Evolutionary conservation across 352 stramenopile genomes (phyloP), one percentile per base, ranked within the genome.

Genomic region (Globisporangium iwayamae): DNA sequence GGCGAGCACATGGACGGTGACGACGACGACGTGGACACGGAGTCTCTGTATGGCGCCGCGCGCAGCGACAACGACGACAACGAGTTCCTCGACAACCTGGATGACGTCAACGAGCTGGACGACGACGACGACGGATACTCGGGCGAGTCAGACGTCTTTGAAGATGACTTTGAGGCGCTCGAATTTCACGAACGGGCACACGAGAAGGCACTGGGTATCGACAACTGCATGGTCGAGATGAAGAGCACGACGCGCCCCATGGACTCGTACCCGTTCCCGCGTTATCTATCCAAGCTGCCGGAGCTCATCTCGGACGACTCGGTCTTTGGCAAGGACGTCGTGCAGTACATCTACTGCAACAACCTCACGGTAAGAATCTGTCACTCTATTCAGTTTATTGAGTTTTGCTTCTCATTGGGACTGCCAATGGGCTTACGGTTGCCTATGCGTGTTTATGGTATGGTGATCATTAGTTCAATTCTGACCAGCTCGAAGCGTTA

Each of bases 311-410:
- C 78, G 8, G 76, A 85, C 43, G 48, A 87, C 63, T 81, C 66
- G 57, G 79, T 83, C 8, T 89, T 91, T 60, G 83, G 83, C 22
- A 73, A 79, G 60, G 70, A 81, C 46, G 79, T 78, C 2, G 73
- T 87, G 62, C 69, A 84, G 62, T 87, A 76, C 85, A 76, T 91
- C 79, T 84, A 89, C 78, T 86, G 80, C 72, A 88, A 89, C 73
- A 91, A 91, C 65, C 62, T 90, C 20, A 62, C 87, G 79, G 83
- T 91, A 71, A 6, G 51, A 52, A 4, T 14, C 22, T 56, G n/a
- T 16, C 14, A 50, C 34, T 22, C n/a, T 43, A 13, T 8, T 34
- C n/a, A 28, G 2, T 36, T 28, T 28, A 28, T 28, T 28, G 25
- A 3, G 25, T 28, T 28, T 28, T 28, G 25, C 25, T 28, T 28